Evolutionary conservation across 148 eudicot genomes (phyloP).

Genomic region (Selenicereus undatus): DNA sequence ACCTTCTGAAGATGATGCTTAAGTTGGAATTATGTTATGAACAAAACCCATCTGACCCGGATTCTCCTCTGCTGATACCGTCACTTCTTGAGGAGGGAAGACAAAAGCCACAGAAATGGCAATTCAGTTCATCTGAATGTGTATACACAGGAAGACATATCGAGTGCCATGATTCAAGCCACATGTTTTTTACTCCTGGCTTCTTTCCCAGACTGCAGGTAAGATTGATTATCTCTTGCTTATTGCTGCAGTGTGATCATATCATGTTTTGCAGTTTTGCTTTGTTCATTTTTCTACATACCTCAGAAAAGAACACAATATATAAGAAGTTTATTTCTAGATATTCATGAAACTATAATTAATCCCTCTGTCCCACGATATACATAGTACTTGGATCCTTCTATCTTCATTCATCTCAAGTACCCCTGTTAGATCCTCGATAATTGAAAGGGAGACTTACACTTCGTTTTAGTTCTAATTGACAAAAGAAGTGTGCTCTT

Average conservation of each 20-base stretch:
- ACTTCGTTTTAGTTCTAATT: no score
- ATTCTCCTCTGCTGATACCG: slow-evolving; percentile 61
- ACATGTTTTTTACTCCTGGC: slow-evolving; percentile 69
- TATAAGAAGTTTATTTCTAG: no score
- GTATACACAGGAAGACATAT: slow-evolving; percentile 78
- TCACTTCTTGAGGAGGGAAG: slow-evolving; percentile 76
- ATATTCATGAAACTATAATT: no score
- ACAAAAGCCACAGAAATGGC: slow-evolving; percentile 72
- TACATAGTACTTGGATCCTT: no score
- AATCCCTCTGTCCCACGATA: no score
- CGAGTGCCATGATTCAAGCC: slow-evolving; percentile 86
- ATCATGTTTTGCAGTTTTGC: no score
- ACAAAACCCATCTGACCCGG: slow-evolving; percentile 60
- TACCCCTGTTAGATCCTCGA: no score
- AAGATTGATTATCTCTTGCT: slow-evolving; percentile 31
- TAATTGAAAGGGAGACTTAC: no score
- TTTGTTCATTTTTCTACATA: no score
- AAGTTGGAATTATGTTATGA: slow-evolving; percentile 74
- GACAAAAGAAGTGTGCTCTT: no score
- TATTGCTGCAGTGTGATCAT: not conserved
- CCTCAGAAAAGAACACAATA: no score
- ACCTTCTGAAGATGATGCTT: slow-evolving; percentile 75
- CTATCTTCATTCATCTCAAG: no score
- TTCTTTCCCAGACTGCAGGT: slow-evolving; percentile 90
- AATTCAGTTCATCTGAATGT: slow-evolving; percentile 45